Conservation (phyloP, 1,139 yeast genomes). For the Sugiyamaella sp. region DNA sequence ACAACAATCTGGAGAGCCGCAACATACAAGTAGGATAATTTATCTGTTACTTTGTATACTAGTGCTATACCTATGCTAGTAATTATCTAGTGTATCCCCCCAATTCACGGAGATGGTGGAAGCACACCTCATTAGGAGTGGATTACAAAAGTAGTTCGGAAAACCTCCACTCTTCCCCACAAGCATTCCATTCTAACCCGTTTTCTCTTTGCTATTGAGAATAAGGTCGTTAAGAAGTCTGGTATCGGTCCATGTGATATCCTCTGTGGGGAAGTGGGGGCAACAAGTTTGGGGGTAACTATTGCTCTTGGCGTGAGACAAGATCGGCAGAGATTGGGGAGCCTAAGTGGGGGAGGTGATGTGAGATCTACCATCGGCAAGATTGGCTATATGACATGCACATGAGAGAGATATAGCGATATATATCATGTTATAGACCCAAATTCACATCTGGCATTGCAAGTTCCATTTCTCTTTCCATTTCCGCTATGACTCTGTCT, state of each 20-base stretch:
- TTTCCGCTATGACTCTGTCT: slow-evolving; percentile 4
- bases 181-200: background rate
- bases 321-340: background rate
- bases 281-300: slow-evolving; percentile 1
- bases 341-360: slow-evolving; percentile 5
- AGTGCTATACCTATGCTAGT: too few species aligned
- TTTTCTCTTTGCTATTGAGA: too few species aligned
- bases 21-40: slow-evolving; percentile 26
- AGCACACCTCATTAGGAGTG: background rate
- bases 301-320: too few species aligned
- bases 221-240: too few species aligned
- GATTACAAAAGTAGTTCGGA: background rate
- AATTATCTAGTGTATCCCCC: too few species aligned
- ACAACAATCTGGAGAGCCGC: slow-evolving; percentile 22
- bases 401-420: background rate
- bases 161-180: slow-evolving; percentile 4
- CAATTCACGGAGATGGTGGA: too few species aligned
- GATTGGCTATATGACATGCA: background rate
- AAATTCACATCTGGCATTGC: background rate
- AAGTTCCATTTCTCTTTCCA: too few species aligned
- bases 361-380: background rate
- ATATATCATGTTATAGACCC: background rate
- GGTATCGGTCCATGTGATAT: background rate
- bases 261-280: slow-evolving; percentile 1
- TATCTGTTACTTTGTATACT: too few species aligned